A percentile compares a stretch with the other conserved stretches of the same genome.
phyloP scores from a whole-genome alignment of 768 basidiomycete species.

The Phlebiopsis flavidoalba region DNA sequence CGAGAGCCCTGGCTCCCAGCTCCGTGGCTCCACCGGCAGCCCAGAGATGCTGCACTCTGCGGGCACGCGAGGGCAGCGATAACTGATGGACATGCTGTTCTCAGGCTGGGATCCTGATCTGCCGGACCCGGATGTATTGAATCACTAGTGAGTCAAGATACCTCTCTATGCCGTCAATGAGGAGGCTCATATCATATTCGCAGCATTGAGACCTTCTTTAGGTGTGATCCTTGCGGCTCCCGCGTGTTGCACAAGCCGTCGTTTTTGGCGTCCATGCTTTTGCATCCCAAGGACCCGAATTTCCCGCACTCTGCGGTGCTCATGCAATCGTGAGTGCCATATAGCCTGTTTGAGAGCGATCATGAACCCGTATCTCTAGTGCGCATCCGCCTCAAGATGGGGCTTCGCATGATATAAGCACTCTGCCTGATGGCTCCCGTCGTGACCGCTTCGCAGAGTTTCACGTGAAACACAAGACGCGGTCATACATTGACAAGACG shows the following conservation, averaged over 20 bases:
- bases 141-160: conserved; percentile 63
- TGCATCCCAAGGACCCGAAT: conserved; percentile 73
- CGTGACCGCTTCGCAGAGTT: conserved; percentile 86
- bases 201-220: conserved; percentile 86
- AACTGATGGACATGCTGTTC: conserved; percentile 64
- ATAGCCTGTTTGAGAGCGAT: conserved; percentile 2
- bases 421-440: conserved; percentile 66
- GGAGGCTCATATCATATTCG: not conserved
- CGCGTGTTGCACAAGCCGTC: conserved; percentile 78
- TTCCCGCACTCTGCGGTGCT: conserved; percentile 90
- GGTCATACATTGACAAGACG: conserved; percentile 81
- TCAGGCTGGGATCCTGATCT: conserved; percentile 85
- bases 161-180: not conserved
- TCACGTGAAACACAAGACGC: conserved; percentile 77
- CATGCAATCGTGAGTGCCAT: conserved; percentile 73
- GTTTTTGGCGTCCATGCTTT: conserved; percentile 72
- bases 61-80: conserved; percentile 37
- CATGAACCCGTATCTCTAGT: conserved; percentile 38
- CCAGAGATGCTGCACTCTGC: conserved; percentile 40
- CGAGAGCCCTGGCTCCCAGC: conserved; percentile 19
- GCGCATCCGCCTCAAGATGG: conserved; percentile 81
- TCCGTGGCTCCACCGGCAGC: conserved; percentile 36
- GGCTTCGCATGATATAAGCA: conserved; percentile 63
- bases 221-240: conserved; percentile 82
- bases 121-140: conserved; percentile 66